Conservation (phyloP, 768 basidiomycete genomes). For the Lactifluus pinguis region DNA sequence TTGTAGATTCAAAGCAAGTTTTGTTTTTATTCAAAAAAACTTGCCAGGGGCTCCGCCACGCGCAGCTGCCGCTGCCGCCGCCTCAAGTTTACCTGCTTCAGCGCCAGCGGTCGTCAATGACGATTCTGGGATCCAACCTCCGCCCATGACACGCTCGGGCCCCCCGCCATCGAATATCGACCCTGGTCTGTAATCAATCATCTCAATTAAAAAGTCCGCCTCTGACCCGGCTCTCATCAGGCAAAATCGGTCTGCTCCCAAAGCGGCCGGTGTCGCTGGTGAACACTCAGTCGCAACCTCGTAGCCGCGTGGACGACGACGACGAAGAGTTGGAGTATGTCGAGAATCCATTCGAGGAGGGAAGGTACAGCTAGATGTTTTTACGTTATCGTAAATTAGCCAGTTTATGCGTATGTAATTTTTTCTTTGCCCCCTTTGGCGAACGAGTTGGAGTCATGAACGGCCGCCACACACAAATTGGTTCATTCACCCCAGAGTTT, state of each 20-base stretch:
- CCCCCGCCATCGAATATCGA: constrained; percentile 14
- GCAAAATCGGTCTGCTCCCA: constrained; percentile 23
- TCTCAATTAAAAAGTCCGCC: too few relatives aligned
- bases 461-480: too few relatives aligned
- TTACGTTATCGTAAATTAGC: neutral
- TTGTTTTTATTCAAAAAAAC: too few relatives aligned
- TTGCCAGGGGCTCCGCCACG: too few relatives aligned
- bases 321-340: constrained; percentile 22
- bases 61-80: too few relatives aligned
- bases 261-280: constrained; percentile 23
- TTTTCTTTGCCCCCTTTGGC: neutral
- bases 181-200: constrained; percentile 6
- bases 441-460: neutral
- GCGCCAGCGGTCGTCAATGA: neutral
- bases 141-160: constrained; percentile 2
- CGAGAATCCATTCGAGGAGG: constrained; percentile 23
- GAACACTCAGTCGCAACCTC: neutral
- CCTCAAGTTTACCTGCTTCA: neutral
- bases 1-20: neutral
- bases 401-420: neutral
- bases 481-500: too few relatives aligned
- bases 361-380: constrained; percentile 7
- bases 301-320: constrained; percentile 11
- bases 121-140: neutral
- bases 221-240: neutral